These are phyloP conservation scores for Primulina huaijiensis DNA, from an alignment of 257 asterid genomes.

Conservation along the genomic window DNA sequence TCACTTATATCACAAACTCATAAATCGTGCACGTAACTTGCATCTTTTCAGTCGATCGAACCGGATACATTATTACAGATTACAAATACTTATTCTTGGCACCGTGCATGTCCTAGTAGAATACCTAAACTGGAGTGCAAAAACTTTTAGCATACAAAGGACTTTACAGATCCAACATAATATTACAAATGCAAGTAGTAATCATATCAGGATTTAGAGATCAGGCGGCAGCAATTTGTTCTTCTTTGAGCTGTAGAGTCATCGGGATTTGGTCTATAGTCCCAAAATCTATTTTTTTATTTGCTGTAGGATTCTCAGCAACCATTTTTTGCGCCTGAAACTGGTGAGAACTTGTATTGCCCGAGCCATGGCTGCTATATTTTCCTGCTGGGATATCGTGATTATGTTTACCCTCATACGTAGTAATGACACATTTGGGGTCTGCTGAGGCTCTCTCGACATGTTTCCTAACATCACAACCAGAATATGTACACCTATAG, in stretches of 20 bases:
- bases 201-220: conserved; percentile 5
- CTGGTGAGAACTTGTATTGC: conserved; percentile 25
- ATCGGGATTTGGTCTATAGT: conserved; percentile 36
- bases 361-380: conserved; percentile 30
- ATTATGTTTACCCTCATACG: conserved; percentile 85
- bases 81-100: conserved; percentile 17
- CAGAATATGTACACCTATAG: conserved; percentile 76
- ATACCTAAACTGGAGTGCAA: conserved; percentile 17
- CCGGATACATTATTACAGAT: background rate
- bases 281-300: conserved; percentile 37
- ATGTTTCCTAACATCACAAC: conserved; percentile 93
- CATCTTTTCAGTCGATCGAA: background rate
- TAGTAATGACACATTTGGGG: conserved; percentile 76
- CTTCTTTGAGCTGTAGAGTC: conserved; percentile 58
- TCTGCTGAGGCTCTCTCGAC: conserved; percentile 89
- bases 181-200: conserved; percentile 20
- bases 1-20: background rate
- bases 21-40: background rate
- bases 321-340: conserved; percentile 32
- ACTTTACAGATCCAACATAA: conserved; percentile 16
- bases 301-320: conserved; percentile 32
- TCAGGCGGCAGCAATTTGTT: conserved; percentile 43
- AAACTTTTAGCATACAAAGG: conserved; percentile 23
- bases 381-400: conserved; percentile 70
- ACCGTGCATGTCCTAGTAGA: conserved; percentile 1